Base-by-base conservation (phyloP, 2,329 filamentous ascomycete species). In the Monosporascus sp. region DNA sequence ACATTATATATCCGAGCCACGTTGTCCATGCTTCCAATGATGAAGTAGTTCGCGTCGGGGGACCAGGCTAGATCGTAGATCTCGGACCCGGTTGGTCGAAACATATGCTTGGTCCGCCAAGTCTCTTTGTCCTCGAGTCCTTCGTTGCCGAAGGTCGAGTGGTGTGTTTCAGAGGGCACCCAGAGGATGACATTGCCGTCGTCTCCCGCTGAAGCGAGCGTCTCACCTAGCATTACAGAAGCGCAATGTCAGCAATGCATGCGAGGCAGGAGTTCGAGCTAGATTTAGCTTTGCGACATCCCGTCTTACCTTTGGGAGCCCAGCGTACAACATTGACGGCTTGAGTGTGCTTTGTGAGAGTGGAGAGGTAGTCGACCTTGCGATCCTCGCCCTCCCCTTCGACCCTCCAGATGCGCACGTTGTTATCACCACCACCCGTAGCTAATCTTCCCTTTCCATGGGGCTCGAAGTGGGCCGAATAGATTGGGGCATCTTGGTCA, bases 1-100 rank as follows among this genome's bases (percentile, higher is more conserved):
- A 92, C 89, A 72, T 96, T 97, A 77, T 97, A 97, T 63, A 99
- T 97, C 55, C 93, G 84, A 54, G 94, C 92, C 68, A 97, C 87
- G 70, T 99, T 99, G 75, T 99, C 94, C 92, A 99, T 97, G 74
- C 94, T 97, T 39, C 94, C 94, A 24, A 95, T 97, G 64, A 99
- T 97, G 76, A 99, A 96, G 74, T 95, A 94, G 39, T 86, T 78
- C 39, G 89, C 91, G 71, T 99, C 94, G n/a, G 95, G 95, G 48
- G 94, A 97, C 95, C 94, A 99, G 49, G 94, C 94, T 53, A 99
- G 77, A 71, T 99, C 94, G 73, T 99, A 99, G 61, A 99, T 97
- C 71, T 99, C 94, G 11, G 92, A 90, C 37, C 92, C 93, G 57
- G 89, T 90, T 46, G 92, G 96, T 57, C 94, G 85, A 72, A 92